Percentiles rank a stretch among this genome's conserved stretches.
Conservation (phyloP, 345 rosid species). For the Erodium maritimum region DNA sequence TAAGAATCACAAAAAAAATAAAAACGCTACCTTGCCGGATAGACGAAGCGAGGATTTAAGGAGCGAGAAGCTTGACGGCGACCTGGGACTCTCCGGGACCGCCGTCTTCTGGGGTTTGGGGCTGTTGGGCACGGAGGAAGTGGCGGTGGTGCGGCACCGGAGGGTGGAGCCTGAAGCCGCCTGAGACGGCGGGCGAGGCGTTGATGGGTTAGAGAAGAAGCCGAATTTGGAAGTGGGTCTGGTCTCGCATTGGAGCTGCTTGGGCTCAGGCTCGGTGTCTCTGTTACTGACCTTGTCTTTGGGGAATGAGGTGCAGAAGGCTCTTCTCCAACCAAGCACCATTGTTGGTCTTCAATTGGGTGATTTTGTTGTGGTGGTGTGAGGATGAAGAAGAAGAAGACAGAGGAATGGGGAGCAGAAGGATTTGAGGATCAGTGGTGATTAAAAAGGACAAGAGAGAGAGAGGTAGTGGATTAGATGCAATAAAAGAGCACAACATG, state of each 20-base stretch:
- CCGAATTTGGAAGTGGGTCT: conserved; percentile 52
- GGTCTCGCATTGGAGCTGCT: no score
- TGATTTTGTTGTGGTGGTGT: neutral
- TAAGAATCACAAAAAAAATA: neutral
- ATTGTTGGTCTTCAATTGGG: conserved; percentile 18
- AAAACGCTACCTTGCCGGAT: conserved; percentile 31
- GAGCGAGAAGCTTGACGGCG: conserved; percentile 63
- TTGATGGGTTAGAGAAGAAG: conserved; percentile 73
- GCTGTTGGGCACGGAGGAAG: conserved; percentile 41
- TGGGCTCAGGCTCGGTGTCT: conserved; percentile 16
- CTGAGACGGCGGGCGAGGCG: conserved; percentile 50
- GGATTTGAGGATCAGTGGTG: neutral
- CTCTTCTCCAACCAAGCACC: conserved; percentile 77
- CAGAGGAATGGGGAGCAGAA: conserved; percentile 5
- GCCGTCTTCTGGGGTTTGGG: conserved; percentile 51
- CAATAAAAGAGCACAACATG: neutral
- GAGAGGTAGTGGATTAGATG: neutral
- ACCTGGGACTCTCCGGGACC: conserved; percentile 24
- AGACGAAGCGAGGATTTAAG: conserved; percentile 56
- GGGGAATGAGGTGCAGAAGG: conserved; percentile 65
- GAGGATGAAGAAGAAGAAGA: conserved; percentile 1
- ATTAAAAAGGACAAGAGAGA: neutral
- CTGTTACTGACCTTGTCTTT: conserved; percentile 30
- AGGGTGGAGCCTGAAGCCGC: conserved; percentile 31
- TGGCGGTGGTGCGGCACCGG: conserved; percentile 44